Conservation (phyloP, 331 rosid species). For the Spiraea crenata region DNA sequence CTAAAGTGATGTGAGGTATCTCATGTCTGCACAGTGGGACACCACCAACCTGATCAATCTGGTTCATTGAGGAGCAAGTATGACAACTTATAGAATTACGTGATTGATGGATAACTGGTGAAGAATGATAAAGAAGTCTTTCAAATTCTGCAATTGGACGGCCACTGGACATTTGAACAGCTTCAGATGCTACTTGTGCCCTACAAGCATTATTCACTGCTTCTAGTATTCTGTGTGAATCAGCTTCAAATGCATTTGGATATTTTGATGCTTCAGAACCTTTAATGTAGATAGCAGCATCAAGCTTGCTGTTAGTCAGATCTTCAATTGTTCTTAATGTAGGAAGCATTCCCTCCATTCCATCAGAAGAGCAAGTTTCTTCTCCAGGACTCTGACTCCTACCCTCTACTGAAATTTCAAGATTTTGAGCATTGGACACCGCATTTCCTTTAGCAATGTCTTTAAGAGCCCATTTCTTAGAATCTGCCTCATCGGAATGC, state of each 20-base stretch:
- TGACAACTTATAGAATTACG: constrained; percentile 33
- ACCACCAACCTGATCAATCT: constrained; percentile 33
- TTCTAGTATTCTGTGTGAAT: constrained; percentile 41
- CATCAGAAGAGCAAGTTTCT: constrained; percentile 20
- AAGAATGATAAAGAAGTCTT: constrained; percentile 57
- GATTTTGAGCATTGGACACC: constrained; percentile 28
- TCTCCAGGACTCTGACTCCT: constrained; percentile 21
- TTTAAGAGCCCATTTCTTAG: constrained; percentile 31
- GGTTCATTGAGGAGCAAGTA: constrained; percentile 44
- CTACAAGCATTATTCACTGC: constrained; percentile 49
- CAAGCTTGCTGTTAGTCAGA: constrained; percentile 23
- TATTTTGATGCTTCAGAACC: constrained; percentile 23
- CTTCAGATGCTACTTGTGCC: constrained; percentile 62
- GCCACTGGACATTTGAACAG: constrained; percentile 53
- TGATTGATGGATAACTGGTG: constrained; percentile 57
- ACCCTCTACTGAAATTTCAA: constrained; percentile 23
- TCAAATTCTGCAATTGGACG: constrained; percentile 70
- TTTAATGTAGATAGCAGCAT: constrained; percentile 26
- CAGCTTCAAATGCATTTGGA: constrained; percentile 31
- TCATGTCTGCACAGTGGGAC: constrained; percentile 53
- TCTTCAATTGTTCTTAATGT: constrained; percentile 26
- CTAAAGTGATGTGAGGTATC: constrained; percentile 52
- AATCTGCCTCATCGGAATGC: constrained; percentile 33
- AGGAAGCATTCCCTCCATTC: constrained; percentile 25
- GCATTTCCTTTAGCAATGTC: constrained; percentile 30